Percentiles rank a stretch among this genome's conserved stretches.
phyloP scores from a whole-genome alignment of 257 asterid genomes.

The Solanum sejunctum region DNA sequence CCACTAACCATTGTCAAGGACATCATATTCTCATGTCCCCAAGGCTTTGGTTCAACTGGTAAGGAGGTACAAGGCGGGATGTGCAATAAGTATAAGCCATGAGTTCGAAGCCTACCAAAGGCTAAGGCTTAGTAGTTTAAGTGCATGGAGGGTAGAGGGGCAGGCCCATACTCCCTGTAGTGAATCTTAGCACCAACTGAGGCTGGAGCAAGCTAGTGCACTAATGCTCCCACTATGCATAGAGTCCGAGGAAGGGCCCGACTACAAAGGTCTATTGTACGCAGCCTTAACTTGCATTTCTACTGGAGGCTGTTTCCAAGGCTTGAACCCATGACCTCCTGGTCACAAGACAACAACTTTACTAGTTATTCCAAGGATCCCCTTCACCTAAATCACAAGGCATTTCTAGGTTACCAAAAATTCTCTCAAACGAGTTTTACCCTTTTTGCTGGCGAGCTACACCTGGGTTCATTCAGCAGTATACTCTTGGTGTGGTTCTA shows the following conservation, averaged over 20 bases:
- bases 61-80: background rate
- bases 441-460: background rate
- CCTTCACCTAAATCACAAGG: background rate
- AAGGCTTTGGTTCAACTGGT: background rate
- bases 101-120: background rate
- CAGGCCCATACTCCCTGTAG: background rate
- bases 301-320: no score
- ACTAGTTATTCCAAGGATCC: no score
- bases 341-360: no score
- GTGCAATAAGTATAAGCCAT: background rate
- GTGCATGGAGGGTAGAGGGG: background rate
- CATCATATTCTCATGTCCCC: background rate
- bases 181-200: background rate
- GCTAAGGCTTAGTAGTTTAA: background rate
- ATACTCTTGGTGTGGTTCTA: background rate
- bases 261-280: no score
- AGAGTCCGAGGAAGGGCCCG: no score
- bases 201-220: background rate
- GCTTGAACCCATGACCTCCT: no score
- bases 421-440: background rate
- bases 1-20: background rate
- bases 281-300: no score
- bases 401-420: background rate
- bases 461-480: background rate
- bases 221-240: no score